Percentiles rank a stretch among this genome's conserved stretches.
Conservation (phyloP, 768 basidiomycete genomes). For the Strobilomyces dryophilus region DNA sequence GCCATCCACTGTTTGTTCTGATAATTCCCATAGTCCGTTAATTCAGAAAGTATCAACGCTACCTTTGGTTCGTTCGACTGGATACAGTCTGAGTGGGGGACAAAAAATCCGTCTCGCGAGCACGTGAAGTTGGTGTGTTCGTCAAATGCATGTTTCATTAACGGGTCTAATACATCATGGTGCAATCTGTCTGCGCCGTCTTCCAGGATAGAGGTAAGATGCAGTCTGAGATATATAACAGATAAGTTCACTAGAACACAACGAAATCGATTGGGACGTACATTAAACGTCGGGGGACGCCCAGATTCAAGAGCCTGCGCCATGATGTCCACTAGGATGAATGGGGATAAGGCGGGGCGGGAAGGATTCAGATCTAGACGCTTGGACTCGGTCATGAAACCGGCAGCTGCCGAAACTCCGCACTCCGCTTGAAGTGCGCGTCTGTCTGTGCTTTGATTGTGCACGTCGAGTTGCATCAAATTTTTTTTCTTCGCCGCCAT, state of each 20-base stretch:
- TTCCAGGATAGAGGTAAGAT: not conserved
- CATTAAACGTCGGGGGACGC: no score
- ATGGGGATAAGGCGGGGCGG: not conserved
- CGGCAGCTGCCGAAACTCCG: constrained; percentile 37
- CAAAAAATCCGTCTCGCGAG: not conserved
- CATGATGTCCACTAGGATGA: no score
- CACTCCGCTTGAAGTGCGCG: constrained; percentile 31
- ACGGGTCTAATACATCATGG: not conserved
- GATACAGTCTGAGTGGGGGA: not conserved
- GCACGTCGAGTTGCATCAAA: constrained; percentile 12
- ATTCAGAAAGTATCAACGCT: no score
- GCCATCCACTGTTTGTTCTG: not conserved
- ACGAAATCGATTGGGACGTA: no score
- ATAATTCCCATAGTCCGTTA: not conserved
- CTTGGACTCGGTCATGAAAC: no score
- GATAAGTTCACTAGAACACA: no score
- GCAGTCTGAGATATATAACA: no score
- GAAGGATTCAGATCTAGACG: no score
- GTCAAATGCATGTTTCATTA: not conserved
- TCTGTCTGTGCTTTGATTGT: constrained; percentile 24
- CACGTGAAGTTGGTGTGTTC: no score
- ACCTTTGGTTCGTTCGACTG: not conserved
- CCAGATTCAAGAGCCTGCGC: no score
- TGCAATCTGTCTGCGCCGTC: not conserved
- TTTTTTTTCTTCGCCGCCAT: constrained; percentile 25